phyloP scores from a whole-genome alignment of 1,139 yeast species.

The Suhomyces panamericanus region DNA sequence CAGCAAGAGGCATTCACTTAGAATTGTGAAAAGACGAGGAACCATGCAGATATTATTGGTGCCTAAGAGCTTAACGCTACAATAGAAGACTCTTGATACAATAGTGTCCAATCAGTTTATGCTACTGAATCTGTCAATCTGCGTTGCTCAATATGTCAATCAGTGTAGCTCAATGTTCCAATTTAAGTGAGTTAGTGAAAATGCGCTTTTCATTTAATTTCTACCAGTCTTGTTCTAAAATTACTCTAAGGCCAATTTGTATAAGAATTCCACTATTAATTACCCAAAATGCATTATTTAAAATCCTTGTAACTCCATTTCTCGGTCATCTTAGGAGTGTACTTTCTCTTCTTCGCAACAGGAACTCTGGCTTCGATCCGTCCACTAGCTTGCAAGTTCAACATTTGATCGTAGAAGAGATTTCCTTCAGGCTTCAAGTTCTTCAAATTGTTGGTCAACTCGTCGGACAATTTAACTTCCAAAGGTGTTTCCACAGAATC shows the following conservation, averaged over 20 bases:
- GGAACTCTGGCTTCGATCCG: constrained; percentile 82
- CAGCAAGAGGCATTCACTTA: too few relatives aligned
- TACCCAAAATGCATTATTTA: constrained; percentile 39
- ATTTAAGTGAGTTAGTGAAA: too few relatives aligned
- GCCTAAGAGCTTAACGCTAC: too few relatives aligned
- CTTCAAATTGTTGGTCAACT: constrained; percentile 81
- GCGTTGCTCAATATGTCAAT: too few relatives aligned
- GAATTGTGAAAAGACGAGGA: too few relatives aligned
- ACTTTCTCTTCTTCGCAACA: constrained; percentile 62
- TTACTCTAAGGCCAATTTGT: background rate
- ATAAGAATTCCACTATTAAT: background rate
- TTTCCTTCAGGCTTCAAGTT: constrained; percentile 90
- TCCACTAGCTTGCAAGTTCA: constrained; percentile 79
- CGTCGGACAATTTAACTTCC: constrained; percentile 88
- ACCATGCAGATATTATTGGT: too few relatives aligned
- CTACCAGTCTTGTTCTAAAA: too few relatives aligned
- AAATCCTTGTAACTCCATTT: constrained; percentile 93
- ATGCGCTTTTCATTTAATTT: too few relatives aligned
- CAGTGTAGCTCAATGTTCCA: too few relatives aligned
- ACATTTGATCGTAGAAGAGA: constrained; percentile 77
- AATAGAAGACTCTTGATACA: too few relatives aligned
- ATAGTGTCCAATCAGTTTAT: too few relatives aligned
- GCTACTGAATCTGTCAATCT: too few relatives aligned
- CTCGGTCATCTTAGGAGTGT: constrained; percentile 75
- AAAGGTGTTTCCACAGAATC: constrained; percentile 61